These are phyloP conservation scores for Carex parvula DNA, from an alignment of 176 grass and related monocot species.

Conservation along the genomic window DNA sequence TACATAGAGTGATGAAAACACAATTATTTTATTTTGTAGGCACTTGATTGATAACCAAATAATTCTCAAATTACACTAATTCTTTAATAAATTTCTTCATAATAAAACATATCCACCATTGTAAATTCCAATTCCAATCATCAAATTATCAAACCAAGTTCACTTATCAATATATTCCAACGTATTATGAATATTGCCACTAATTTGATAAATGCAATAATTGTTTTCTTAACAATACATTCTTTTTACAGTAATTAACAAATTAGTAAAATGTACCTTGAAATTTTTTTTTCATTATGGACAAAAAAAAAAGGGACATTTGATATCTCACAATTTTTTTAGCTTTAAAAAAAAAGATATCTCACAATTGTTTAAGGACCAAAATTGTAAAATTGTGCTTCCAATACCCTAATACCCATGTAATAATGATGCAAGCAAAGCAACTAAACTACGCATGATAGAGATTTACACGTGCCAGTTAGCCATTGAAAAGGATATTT, in stretches of 20 bases:
- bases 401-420: neutral
- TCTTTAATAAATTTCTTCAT: too few relatives aligned
- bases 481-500: neutral
- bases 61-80: neutral
- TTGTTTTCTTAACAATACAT: neutral
- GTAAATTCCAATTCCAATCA: neutral
- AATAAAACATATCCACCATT: too few relatives aligned
- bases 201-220: neutral
- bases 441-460: neutral
- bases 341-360: too few relatives aligned
- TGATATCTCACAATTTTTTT: too few relatives aligned
- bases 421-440: neutral
- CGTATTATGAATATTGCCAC: neutral
- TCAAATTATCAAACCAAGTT: too few relatives aligned
- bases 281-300: neutral
- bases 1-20: neutral
- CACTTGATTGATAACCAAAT: neutral
- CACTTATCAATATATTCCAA: too few relatives aligned
- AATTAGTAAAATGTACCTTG: neutral
- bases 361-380: neutral
- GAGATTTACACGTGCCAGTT: constrained; percentile 8
- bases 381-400: neutral
- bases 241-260: neutral
- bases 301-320: neutral
- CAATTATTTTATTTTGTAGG: neutral